phyloP scores from a whole-genome alignment of 2,329 filamentous ascomycete genomes.

The Neophaeococcomyces aloes region DNA sequence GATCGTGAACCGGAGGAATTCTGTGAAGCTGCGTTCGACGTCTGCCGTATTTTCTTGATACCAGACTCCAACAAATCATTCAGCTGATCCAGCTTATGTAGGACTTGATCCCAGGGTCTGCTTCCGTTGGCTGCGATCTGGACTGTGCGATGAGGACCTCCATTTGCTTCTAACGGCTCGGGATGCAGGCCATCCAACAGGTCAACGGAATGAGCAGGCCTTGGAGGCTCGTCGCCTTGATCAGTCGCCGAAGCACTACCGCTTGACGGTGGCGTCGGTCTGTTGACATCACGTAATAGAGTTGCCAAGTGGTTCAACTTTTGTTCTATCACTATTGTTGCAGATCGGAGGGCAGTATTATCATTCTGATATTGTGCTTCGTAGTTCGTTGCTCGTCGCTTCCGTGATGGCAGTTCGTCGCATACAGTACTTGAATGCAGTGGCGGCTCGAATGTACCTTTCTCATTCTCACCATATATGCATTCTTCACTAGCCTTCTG shows the following conservation, averaged over 20 bases:
- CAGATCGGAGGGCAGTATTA: background rate
- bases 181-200: background rate
- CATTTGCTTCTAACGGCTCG: background rate
- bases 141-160: too few species aligned
- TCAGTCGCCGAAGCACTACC: background rate
- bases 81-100: conserved; percentile 14
- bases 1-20: too few species aligned
- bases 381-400: background rate
- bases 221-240: background rate
- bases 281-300: conserved; percentile 1
- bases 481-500: conserved; percentile 34
- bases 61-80: conserved; percentile 14
- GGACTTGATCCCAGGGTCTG: background rate
- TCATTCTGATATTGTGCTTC: background rate
- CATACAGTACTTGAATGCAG: background rate
- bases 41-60: background rate
- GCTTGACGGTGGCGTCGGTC: background rate
- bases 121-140: background rate
- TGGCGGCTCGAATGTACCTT: background rate
- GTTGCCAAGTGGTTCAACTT: conserved; percentile 4
- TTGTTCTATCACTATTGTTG: background rate
- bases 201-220: background rate
- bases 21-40: too few species aligned
- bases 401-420: background rate
- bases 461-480: conserved; percentile 28